Evolutionary conservation across 345 rosid species (phyloP), one percentile per base, ranked within the genome.

Genomic region (Acer campestre): DNA sequence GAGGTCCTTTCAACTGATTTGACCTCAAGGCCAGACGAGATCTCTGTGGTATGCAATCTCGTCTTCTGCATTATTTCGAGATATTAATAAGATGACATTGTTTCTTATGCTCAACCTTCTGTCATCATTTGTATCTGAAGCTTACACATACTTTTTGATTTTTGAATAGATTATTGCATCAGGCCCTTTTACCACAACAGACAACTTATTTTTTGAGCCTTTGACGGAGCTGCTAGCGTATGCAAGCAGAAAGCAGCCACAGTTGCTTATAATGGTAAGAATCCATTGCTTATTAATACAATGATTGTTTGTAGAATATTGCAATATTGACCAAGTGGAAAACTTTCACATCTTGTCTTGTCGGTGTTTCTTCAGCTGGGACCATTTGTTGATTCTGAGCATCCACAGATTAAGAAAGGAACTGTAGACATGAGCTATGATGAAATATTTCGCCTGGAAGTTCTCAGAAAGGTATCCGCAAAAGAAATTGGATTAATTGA

Each of bases 201-300:
- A 90, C 84, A 94, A 91, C 85, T 84, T 96, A 73, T 82, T 84
- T 71, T 96, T 94, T 81, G 99, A 94, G 86, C 98, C 98, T 81
- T 87, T 92, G 71, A 82, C 70, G 31, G 99, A 96, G 88, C 89
- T 96, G 82, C 88, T 90, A 69, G 88, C 92, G 58, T 89, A 91
- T 86, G 95, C 97, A 75, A 91, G 85, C 68, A 89, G 92, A 88
- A 96, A 90, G 85, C 86, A 79, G 12, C 94, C 95, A 0, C 97
- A 91, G 79, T 79, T 96, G 88, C 97, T 94, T 61, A 78, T 96
- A 65, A 87, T 92, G 90, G 98, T 96, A 73, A 70, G 55, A 25
- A 62, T 23, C 29, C 51, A 9, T 27, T 49, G 16, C 62, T 22
- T 31, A 74, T 75, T 53, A 8, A 18, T 68, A 29, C 20, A 38